Evolutionary conservation across 208 protist genomes (phyloP).

Genomic region (Leishmania gerbilli): DNA sequence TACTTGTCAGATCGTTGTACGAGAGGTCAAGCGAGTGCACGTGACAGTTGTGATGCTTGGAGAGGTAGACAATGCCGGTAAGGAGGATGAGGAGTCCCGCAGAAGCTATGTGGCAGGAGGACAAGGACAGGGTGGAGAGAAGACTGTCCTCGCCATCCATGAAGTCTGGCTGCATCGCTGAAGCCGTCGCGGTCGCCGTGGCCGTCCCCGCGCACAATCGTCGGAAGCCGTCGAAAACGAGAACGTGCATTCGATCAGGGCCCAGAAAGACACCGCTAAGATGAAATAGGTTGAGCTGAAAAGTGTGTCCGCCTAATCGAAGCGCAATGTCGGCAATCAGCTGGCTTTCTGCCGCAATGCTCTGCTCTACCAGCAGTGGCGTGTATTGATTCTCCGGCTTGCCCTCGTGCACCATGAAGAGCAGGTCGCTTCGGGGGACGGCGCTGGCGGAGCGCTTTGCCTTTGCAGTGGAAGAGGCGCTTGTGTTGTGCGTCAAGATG

Average conservation of each 20-base stretch:
- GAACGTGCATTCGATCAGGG: slow-evolving; percentile 58
- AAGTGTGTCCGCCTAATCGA: slow-evolving; percentile 36
- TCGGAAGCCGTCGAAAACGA: slow-evolving; percentile 70
- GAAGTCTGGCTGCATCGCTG: background rate
- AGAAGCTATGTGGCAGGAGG: slow-evolving; percentile 66
- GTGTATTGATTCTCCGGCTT: slow-evolving; percentile 31
- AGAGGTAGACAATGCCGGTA: slow-evolving; percentile 33
- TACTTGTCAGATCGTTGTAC: slow-evolving; percentile 60
- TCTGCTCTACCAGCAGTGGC: slow-evolving; percentile 39
- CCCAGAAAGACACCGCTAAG: slow-evolving; percentile 60
- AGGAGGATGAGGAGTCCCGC: slow-evolving; percentile 66
- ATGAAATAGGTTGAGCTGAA: slow-evolving; percentile 61
- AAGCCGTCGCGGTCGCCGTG: background rate
- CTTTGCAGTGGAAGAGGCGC: background rate
- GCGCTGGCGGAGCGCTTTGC: background rate
- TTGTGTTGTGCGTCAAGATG: background rate
- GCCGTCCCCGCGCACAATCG: background rate
- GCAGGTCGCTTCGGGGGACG: background rate
- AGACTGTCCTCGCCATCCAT: background rate
- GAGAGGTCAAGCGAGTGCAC: slow-evolving; percentile 61
- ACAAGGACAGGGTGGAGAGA: slow-evolving; percentile 66
- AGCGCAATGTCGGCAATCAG: slow-evolving; percentile 65
- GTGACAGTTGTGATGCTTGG: background rate
- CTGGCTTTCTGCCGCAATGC: slow-evolving; percentile 41
- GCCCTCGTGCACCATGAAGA: slow-evolving; percentile 18